Conservation (phyloP, 2,329 filamentous ascomycete species). For the Epichloe bromicola region DNA sequence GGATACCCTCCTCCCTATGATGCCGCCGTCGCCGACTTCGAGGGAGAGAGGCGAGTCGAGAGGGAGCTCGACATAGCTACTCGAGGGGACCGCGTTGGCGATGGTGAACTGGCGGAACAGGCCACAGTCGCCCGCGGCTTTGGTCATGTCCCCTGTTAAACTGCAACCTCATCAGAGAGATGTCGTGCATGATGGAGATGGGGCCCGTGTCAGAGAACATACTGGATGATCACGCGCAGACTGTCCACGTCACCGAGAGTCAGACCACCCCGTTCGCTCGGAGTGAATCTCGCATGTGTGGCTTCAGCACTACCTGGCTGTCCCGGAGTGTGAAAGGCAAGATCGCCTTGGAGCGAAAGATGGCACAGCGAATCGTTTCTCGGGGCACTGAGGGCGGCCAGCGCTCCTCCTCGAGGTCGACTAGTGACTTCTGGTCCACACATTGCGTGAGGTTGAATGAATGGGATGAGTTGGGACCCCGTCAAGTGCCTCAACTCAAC, state of each 20-base stretch:
- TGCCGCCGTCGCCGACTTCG: slow-evolving; percentile 30
- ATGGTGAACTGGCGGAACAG: slow-evolving; percentile 27
- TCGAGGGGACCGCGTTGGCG: slow-evolving; percentile 5
- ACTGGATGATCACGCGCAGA: slow-evolving; percentile 33
- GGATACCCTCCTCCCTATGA: slow-evolving; percentile 36
- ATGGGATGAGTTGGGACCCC: not conserved
- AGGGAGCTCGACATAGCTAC: slow-evolving; percentile 19
- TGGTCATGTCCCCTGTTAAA: slow-evolving; percentile 30
- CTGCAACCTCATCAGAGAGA: slow-evolving; percentile 12
- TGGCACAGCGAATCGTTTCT: not conserved
- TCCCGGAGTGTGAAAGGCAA: slow-evolving; percentile 31
- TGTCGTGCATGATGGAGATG: not conserved
- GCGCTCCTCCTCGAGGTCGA: slow-evolving; percentile 30
- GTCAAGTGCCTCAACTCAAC: not conserved
- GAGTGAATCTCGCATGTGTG: slow-evolving; percentile 30
- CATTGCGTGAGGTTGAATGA: slow-evolving; percentile 19
- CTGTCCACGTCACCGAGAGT: slow-evolving; percentile 8
- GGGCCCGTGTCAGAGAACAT: slow-evolving; percentile 8
- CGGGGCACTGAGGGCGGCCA: slow-evolving; percentile 28
- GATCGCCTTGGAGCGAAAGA: slow-evolving; percentile 18
- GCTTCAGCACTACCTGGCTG: slow-evolving; percentile 23
- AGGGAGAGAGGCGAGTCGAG: slow-evolving; percentile 28
- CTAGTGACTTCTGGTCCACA: slow-evolving; percentile 30
- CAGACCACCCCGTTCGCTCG: slow-evolving; percentile 11
- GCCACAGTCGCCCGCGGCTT: slow-evolving; percentile 26